Base-by-base conservation (phyloP, 2,329 filamentous ascomycete species). In the Diaporthe citriasiana region DNA sequence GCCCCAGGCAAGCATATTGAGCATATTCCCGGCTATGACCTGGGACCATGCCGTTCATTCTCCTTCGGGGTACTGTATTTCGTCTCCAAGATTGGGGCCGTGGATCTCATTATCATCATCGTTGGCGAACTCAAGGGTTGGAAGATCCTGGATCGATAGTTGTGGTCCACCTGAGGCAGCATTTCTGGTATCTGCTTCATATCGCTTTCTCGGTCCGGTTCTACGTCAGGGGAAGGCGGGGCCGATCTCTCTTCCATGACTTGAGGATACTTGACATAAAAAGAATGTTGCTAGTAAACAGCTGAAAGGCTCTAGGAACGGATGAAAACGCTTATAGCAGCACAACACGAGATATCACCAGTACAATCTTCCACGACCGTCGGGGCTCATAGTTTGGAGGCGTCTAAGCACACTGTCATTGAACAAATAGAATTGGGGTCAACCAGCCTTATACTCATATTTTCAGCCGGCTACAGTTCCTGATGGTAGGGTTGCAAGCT, bases 1-100 rank as follows among this genome's bases (percentile, higher is more conserved):
- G 70, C 88, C 88, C 85, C 87, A 89, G 7, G 87, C 83, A 73
- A 89, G 79, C 70, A 83, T 83, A 78, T 87, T 88, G 79, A 88
- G 81, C 40, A 88, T 82, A 53, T 86, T 81, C 42, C 84, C 84
- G 9, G 86, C 85, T 27, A 87, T 60, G 12, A 89, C 86, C 57
- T 63, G 57, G 15, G 38, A 63, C 57, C 38, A 63, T 25, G 57
- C 57, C 13, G 25, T 45, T 38, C 25, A 63, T 17, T 38, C 57
- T 42, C 57, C 38, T 22, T 63, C 57, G 2, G 57, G 57, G 25
- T 45, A 45, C 15, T 22, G 25, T 13, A 63, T 7, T 2, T 45
- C 57, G 8, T 42, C 12, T 7, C 12, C 25, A 1, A 30, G 42
- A 3, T 27, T 30, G 2, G 25, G 15, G 5, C 15, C n/a, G 17